These are phyloP conservation scores for Neonectria punicea DNA, from an alignment of 2,329 filamentous ascomycete genomes.

Conservation along the genomic window DNA sequence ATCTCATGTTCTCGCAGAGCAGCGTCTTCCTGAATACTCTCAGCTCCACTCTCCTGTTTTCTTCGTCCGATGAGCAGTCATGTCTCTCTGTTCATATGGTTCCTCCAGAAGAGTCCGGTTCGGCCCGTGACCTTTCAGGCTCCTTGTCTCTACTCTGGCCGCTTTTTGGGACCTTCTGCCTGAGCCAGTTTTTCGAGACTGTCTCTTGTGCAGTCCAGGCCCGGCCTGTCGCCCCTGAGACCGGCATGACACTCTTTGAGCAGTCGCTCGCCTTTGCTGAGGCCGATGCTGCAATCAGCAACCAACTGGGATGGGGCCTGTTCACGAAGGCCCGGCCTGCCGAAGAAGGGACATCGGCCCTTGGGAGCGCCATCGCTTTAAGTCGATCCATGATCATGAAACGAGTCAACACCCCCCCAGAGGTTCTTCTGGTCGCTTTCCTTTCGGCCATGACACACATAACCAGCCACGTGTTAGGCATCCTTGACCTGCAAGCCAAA, in stretches of 20 bases:
- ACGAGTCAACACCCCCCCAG: constrained; percentile 87
- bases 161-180: constrained; percentile 74
- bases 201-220: constrained; percentile 90
- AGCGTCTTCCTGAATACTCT: constrained; percentile 77
- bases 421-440: constrained; percentile 86
- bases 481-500: constrained; percentile 81
- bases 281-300: constrained; percentile 87
- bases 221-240: constrained; percentile 81
- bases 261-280: constrained; percentile 96
- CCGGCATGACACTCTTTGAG: constrained; percentile 96
- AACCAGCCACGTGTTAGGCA: constrained; percentile 82
- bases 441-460: constrained; percentile 92
- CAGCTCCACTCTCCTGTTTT: constrained; percentile 77
- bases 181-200: constrained; percentile 90
- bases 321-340: constrained; percentile 62
- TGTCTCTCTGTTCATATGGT: constrained; percentile 81
- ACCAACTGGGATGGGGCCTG: constrained; percentile 77
- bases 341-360: constrained; percentile 34
- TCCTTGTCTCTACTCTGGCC: constrained; percentile 83
- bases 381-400: constrained; percentile 76
- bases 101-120: constrained; percentile 62
- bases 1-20: constrained; percentile 75
- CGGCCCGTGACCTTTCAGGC: constrained; percentile 69
- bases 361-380: constrained; percentile 56
- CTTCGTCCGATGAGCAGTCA: constrained; percentile 77